Percentiles rank a stretch among this genome's conserved stretches.
Evolutionary conservation across 1,284 basidiomycete genomes (phyloP).

Genomic region (Heterobasidion annosum): DNA sequence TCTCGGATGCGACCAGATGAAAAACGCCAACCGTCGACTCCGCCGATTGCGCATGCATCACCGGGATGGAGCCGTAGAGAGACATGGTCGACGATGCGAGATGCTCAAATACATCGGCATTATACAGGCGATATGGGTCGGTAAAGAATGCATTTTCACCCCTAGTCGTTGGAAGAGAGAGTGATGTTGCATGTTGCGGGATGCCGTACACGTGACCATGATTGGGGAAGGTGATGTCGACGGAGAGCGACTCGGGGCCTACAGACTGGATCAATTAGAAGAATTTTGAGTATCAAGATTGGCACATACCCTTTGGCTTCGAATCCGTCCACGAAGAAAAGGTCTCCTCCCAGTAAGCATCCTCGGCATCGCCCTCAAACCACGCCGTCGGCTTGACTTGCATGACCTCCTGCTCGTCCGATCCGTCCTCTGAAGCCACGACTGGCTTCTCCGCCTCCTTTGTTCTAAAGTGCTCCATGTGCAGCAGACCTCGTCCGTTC

Average conservation of each 20-base stretch:
- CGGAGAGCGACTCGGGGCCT: constrained; percentile 90
- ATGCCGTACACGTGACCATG: constrained; percentile 91
- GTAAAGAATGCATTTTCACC: constrained; percentile 64
- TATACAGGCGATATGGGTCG: constrained; percentile 94
- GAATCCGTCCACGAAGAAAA: constrained; percentile 84
- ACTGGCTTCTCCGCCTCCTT: constrained; percentile 39
- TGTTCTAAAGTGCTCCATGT: constrained; percentile 95
- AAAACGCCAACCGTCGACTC: constrained; percentile 87
- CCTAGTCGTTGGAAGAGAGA: constrained; percentile 82
- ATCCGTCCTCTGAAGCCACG: constrained; percentile 30
- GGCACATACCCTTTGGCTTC: constrained; percentile 82
- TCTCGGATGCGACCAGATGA: constrained; percentile 88
- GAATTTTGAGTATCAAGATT: neutral
- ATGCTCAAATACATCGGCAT: constrained; percentile 97
- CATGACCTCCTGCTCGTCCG: constrained; percentile 44
- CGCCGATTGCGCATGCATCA: constrained; percentile 87
- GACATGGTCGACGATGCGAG: constrained; percentile 86
- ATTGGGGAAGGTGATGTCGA: constrained; percentile 92
- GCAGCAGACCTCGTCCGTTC: constrained; percentile 85
- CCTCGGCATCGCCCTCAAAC: constrained; percentile 82
- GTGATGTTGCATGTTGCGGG: constrained; percentile 90
- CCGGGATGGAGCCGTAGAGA: constrained; percentile 86
- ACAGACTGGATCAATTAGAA: constrained; percentile 3
- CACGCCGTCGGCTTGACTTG: constrained; percentile 58
- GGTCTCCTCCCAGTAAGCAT: constrained; percentile 84